A percentile compares a stretch with the other conserved stretches of the same genome.
Evolutionary conservation across 2,329 filamentous ascomycete species (phyloP).

Genomic region (Beauveria brongniartii): DNA sequence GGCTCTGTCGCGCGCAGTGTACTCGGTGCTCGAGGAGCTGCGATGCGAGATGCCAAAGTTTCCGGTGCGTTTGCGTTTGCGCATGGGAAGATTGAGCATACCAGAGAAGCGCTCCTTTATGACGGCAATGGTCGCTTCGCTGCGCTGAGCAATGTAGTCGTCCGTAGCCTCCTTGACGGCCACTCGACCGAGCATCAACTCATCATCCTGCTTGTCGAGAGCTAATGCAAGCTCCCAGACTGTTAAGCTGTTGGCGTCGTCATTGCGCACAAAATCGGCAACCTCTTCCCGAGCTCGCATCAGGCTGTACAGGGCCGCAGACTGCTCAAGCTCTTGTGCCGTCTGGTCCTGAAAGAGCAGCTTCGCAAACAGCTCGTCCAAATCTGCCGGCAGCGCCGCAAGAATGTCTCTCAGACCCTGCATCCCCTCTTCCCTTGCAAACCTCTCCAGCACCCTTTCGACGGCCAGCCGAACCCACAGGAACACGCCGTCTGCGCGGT

Average conservation of each 20-base stretch:
- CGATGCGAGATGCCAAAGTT: constrained; percentile 12
- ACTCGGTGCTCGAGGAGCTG: background rate
- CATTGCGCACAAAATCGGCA: constrained; percentile 25
- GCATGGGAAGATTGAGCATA: constrained; percentile 19
- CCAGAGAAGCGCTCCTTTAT: constrained; percentile 19
- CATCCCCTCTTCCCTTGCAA: constrained; percentile 2
- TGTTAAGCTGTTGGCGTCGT: constrained; percentile 22
- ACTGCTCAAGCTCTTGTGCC: constrained; percentile 12
- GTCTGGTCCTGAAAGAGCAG: constrained; percentile 23
- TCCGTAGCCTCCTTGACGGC: constrained; percentile 17
- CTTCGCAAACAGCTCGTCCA: constrained; percentile 23
- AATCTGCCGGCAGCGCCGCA: constrained; percentile 17
- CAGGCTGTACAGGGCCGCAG: constrained; percentile 22
- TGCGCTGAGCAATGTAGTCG: constrained; percentile 15
- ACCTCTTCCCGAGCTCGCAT: constrained; percentile 24
- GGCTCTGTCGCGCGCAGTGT: background rate
- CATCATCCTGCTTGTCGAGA: constrained; percentile 16
- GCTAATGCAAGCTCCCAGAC: constrained; percentile 28
- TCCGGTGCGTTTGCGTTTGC: constrained; percentile 9
- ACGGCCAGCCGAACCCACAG: constrained; percentile 26
- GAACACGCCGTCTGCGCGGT: constrained; percentile 25
- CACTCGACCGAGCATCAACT: constrained; percentile 8
- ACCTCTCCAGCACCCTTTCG: constrained; percentile 18
- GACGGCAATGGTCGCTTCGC: constrained; percentile 11
- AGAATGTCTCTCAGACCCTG: constrained; percentile 11